These are phyloP conservation scores for Paratinospora sagittata DNA, from an alignment of 164 flowering plant genomes.

Conservation along the genomic window DNA sequence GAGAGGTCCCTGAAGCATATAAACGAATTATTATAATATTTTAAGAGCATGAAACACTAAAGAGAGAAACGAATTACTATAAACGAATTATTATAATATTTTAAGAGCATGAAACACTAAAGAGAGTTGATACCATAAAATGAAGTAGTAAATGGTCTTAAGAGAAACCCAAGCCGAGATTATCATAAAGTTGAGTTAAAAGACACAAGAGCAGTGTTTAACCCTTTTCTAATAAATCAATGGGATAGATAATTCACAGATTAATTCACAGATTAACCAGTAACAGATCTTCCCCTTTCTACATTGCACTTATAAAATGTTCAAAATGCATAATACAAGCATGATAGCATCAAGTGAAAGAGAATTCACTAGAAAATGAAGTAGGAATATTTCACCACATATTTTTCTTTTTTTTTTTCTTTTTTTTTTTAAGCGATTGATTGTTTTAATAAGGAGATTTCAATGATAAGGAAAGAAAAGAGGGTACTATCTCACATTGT, in stretches of 20 bases:
- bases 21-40: not conserved
- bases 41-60: too few species aligned
- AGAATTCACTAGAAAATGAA: not conserved
- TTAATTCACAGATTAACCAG: not conserved
- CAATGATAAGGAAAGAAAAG: not conserved
- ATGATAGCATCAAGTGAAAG: not conserved
- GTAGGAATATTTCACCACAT: not conserved
- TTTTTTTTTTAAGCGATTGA: not conserved
- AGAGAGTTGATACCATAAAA: not conserved
- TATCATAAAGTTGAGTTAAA: not conserved
- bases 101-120: not conserved
- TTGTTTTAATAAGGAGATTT: not conserved
- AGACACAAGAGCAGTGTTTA: not conserved
- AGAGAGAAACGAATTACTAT: too few species aligned
- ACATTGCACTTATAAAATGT: not conserved
- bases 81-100: not conserved
- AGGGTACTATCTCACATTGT: slow-evolving; percentile 51
- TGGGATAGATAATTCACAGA: not conserved
- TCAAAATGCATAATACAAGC: not conserved
- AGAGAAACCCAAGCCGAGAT: not conserved
- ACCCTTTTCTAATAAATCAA: not conserved
- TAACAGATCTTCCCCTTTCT: not conserved
- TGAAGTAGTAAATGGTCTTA: not conserved
- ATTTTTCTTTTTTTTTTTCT: not conserved
- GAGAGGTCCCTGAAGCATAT: slow-evolving; percentile 75